Evolutionary conservation across 2,329 filamentous ascomycete genomes (phyloP), one percentile per base, ranked within the genome.

Genomic region (Neopestalotiopsis rosae): DNA sequence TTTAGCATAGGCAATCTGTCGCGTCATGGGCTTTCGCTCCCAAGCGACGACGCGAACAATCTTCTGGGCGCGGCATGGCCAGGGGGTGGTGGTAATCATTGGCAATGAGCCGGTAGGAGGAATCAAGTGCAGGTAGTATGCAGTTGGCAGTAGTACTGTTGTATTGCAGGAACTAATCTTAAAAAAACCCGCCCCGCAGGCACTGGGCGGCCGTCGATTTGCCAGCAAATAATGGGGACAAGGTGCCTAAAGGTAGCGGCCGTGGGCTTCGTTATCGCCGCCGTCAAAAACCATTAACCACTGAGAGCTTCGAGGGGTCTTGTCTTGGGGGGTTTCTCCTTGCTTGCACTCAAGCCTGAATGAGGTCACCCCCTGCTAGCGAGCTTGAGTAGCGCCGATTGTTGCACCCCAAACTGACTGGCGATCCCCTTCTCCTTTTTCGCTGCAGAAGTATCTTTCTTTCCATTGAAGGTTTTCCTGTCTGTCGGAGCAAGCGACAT

Each of bases 351-450:
- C 17, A 52, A 10, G 45, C n/a, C 34, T 38, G 34, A 52, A 20
- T n/a, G 45, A 52, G 45, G 7, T 17, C 14, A 17, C 45, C 14
- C 45, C 45, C 20, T 7, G 45, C 10, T 52, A 52, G 45, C 17
- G 45, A 52, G 45, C 45, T 20, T 6, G 14, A 20, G 45, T 52
- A 52, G 45, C 45, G 45, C 45, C 45, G 45, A 52, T 52, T 52
- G 17, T 17, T 17, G 45, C 17, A 52, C 45, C 45, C 45, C 45
- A 52, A 52, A 20, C 20, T 52, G 45, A 20, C 57, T 30, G 57
- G 24, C 28, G 59, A 62, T 62, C 59, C 59, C 34, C 59, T 62
- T 62, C 59, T 62, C 59, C 59, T 62, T 62, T 62, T 62, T 20
- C 17, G 45, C 45, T 52, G 45, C 45, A 52, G 45, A 52, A 52